Conservation (phyloP, 2,329 filamentous ascomycete genomes). For the Chaetothyriales sp. region DNA sequence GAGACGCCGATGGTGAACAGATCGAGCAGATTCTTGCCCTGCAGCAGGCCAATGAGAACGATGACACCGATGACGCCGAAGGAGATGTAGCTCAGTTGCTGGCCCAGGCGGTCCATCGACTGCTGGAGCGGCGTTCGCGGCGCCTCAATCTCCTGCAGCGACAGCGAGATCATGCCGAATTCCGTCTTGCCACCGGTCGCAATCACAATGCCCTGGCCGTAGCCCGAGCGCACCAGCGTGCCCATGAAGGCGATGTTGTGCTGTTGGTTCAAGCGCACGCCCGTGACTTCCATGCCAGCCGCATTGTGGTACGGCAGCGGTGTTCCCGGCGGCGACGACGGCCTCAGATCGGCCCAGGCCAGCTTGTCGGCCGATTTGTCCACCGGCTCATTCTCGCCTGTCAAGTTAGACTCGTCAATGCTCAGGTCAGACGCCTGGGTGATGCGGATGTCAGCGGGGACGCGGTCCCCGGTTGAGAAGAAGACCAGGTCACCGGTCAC, state of each 20-base stretch:
- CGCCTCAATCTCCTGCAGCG: conserved; percentile 86
- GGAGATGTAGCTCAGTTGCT: conserved; percentile 91
- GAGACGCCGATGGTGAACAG: conserved; percentile 98
- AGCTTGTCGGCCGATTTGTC: conserved; percentile 57
- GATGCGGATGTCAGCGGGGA: conserved; percentile 90
- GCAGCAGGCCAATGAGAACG: conserved; percentile 75
- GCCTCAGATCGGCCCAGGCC: conserved; percentile 18
- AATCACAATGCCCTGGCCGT: conserved; percentile 94
- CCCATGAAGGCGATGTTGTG: conserved; percentile 98
- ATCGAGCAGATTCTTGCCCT: conserved; percentile 78
- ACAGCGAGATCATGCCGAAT: conserved; percentile 91
- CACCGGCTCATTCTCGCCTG: conserved; percentile 90
- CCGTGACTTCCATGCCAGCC: conserved; percentile 46
- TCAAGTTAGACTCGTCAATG: conserved; percentile 93
- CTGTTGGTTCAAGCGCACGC: conserved; percentile 57
- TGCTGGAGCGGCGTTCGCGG: conserved; percentile 85
- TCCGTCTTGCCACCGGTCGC: conserved; percentile 87
- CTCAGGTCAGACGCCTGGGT: conserved; percentile 79
- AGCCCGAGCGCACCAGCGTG: conserved; percentile 83
- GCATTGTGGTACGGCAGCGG: conserved; percentile 47
- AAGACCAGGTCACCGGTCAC: conserved; percentile 87
- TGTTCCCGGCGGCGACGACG: conserved; percentile 34
- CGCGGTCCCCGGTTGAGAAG: conserved; percentile 90
- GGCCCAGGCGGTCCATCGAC: conserved; percentile 94
- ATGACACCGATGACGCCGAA: conserved; percentile 91